Evolutionary conservation across 108 stramenopile genomes (phyloP).

Genomic region (Fragilariopsis cylindrus): DNA sequence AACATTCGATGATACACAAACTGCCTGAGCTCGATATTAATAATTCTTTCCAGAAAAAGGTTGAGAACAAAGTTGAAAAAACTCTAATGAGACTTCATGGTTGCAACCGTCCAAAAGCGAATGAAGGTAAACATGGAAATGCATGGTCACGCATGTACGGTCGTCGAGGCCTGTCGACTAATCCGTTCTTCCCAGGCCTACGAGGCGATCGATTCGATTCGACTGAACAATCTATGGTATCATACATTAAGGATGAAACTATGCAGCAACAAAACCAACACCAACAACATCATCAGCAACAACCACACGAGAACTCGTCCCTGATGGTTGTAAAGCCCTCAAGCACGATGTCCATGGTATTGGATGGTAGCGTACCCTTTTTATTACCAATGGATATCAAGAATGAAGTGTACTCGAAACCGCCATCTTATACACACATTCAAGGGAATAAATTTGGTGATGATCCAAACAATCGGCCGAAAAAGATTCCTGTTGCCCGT

Average conservation of each 20-base stretch:
- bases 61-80: conserved; percentile 51
- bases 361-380: conserved; percentile 34
- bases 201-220: conserved; percentile 25
- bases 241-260: conserved; percentile 4
- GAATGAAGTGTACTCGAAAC: conserved; percentile 73
- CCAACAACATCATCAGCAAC: not conserved
- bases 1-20: conserved; percentile 68
- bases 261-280: not conserved
- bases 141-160: conserved; percentile 2
- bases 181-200: conserved; percentile 35
- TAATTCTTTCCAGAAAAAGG: conserved; percentile 46
- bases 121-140: not conserved
- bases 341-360: conserved; percentile 16
- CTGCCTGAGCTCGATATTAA: conserved; percentile 72
- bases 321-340: not conserved
- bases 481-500: conserved; percentile 50
- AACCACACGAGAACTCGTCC: not conserved
- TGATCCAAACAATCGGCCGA: conserved; percentile 54
- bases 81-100: conserved; percentile 31
- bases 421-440: conserved; percentile 63
- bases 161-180: not conserved
- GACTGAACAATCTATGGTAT: conserved; percentile 3
- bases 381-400: conserved; percentile 68
- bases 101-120: not conserved
- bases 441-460: conserved; percentile 44